A percentile compares a stretch with the other conserved stretches of the same genome.
phyloP scores from a whole-genome alignment of 768 basidiomycete species.

The Brasilioporus rufonigricans region DNA sequence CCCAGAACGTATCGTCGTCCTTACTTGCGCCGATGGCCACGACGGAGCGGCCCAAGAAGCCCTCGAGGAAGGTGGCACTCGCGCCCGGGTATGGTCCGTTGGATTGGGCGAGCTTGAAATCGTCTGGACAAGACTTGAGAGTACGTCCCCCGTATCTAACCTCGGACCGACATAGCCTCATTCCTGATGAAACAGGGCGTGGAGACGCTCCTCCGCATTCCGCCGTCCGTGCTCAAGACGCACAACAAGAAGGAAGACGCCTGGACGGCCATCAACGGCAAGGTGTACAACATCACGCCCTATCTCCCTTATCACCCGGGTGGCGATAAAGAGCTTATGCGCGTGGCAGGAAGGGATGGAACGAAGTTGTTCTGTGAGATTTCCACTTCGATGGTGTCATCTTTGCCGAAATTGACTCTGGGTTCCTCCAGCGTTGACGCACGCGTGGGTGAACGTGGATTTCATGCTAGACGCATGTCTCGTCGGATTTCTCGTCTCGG shows the following conservation, averaged over 20 bases:
- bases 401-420: slow-evolving; percentile 1
- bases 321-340: slow-evolving; percentile 91
- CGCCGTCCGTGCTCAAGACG: slow-evolving; percentile 71
- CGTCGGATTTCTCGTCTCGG: slow-evolving; percentile 84
- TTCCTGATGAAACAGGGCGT: slow-evolving; percentile 54
- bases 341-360: slow-evolving; percentile 92
- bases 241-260: slow-evolving; percentile 87
- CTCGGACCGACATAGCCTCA: too few species aligned
- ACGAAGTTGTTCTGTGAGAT: slow-evolving; percentile 87
- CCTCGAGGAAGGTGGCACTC: slow-evolving; percentile 81
- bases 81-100: slow-evolving; percentile 89
- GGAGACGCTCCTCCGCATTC: slow-evolving; percentile 62
- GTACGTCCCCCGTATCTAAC: slow-evolving; percentile 39
- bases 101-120: slow-evolving; percentile 91
- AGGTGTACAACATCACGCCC: slow-evolving; percentile 94
- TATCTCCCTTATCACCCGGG: slow-evolving; percentile 94
- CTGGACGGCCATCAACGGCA: slow-evolving; percentile 90
- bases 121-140: slow-evolving; percentile 74
- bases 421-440: slow-evolving; percentile 65
- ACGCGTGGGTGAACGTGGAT: slow-evolving; percentile 97
- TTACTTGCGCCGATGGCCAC: slow-evolving; percentile 63
- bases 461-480: slow-evolving; percentile 93
- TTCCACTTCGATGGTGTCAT: neutral
- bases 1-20: slow-evolving; percentile 35
- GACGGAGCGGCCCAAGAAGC: slow-evolving; percentile 53